A percentile compares a stretch with the other conserved stretches of the same genome.
Conservation (phyloP, 106 monocot genomes). For the Dioscorea dumetorum region DNA sequence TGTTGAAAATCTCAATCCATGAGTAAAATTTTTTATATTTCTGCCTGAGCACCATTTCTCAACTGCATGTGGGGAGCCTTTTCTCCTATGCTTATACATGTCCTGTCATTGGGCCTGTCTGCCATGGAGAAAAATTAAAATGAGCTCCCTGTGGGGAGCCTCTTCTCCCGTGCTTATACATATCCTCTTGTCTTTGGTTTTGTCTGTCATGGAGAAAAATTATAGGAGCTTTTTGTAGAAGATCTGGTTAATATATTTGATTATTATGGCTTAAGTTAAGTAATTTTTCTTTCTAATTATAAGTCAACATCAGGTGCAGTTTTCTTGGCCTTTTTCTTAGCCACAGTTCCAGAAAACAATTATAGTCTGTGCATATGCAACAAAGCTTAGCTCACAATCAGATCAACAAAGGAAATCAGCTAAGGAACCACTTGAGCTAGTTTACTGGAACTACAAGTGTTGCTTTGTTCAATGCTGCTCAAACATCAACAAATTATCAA, state of each 20-base stretch:
- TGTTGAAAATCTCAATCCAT: no score
- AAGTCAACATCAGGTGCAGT: constrained; percentile 81
- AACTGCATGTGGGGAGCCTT: constrained; percentile 36
- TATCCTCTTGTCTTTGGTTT: no score
- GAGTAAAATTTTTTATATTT: background rate
- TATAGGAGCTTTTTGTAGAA: background rate
- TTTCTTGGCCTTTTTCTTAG: constrained; percentile 61
- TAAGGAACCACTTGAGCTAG: no score
- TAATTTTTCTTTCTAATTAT: constrained; percentile 22
- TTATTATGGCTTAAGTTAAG: background rate
- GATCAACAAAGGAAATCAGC: no score
- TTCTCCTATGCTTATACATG: background rate
- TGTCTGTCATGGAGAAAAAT: no score
- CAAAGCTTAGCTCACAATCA: constrained; percentile 15
- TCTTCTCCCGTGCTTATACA: background rate
- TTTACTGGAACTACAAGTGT: no score
- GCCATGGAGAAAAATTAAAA: no score
- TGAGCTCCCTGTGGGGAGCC: background rate
- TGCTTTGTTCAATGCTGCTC: no score
- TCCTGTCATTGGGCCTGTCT: background rate
- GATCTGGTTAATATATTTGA: background rate
- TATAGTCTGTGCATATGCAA: constrained; percentile 71
- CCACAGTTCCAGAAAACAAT: constrained; percentile 70
- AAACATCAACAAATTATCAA: no score
- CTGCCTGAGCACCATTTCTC: constrained; percentile 58